Evolutionary conservation across 768 basidiomycete species (phyloP), one percentile per base, ranked within the genome.

Genomic region (Lyophyllum atratum): DNA sequence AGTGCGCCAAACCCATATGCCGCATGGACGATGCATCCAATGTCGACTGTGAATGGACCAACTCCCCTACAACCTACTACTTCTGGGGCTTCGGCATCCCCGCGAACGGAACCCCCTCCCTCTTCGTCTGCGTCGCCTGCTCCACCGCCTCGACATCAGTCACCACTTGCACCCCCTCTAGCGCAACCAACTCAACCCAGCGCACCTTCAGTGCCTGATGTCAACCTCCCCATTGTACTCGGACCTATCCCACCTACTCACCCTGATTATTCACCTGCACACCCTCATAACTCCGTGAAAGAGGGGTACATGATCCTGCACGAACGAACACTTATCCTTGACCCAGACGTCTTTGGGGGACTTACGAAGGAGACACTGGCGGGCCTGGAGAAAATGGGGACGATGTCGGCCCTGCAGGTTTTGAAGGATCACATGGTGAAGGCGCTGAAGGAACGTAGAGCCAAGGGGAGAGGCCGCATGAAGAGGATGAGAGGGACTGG

Each of bases 361-460:
- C 80, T 96, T 12, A 84, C 88, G 3, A 76, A 80, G 43, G 86
- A 88, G 59, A 89, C 89, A 70, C 74, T 96, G 43, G 81, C 80
- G 55, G 87, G 89, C 44, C 74, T 95, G 25, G 90, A 94, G 71
- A 80, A 81, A 51, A 83, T 94, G 70, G 92, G 92, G 2, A 90
- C 92, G 0, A 84, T 88, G 68, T 86, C 89, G 61, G 93, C 94
- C 6, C 73, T 96, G 50, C 83, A 85, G 61, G 86, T 93, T 21
- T 75, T 96, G 54, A 93, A 93, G 59, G 85, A 83, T 2, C 90
- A 94, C 64, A 92, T 95, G 69, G 90, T 93, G 42, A 83, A 89
- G 52, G 90, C 87, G 58, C 73, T 94, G 67, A 95, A 95, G 72
- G 90, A 93, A 69, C 82, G 77, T 60, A 68, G 80, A 62, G 79